Conservation (phyloP, 129 eudicot species). For the Erigeron canadensis region DNA sequence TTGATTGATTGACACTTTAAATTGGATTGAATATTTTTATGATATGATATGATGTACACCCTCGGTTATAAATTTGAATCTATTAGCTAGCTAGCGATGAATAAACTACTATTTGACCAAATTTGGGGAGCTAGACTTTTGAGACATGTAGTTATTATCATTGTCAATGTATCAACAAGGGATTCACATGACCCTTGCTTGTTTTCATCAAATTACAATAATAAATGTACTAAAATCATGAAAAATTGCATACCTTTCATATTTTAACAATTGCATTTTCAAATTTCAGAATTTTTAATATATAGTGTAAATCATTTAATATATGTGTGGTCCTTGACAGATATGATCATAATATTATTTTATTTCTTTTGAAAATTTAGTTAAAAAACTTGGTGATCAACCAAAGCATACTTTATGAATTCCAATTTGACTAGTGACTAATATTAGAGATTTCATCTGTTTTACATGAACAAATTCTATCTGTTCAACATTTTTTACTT, state of each 20-base stretch:
- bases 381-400: neutral
- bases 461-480: too few relatives aligned
- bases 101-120: constrained; percentile 43
- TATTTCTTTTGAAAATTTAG: too few relatives aligned
- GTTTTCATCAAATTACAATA: constrained; percentile 26
- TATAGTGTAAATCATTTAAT: neutral
- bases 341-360: neutral
- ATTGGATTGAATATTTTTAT: too few relatives aligned
- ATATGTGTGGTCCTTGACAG: neutral
- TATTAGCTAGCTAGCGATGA: neutral
- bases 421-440: neutral
- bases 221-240: neutral
- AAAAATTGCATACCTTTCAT: neutral
- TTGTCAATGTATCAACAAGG: constrained; percentile 17
- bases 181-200: constrained; percentile 29
- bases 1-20: too few relatives aligned
- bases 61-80: too few relatives aligned
- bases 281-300: neutral
- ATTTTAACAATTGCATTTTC: neutral
- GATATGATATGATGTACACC: too few relatives aligned
- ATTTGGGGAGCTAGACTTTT: constrained; percentile 28
- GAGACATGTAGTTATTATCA: neutral
- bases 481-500: too few relatives aligned
- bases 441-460: too few relatives aligned
- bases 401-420: neutral